Evolutionary conservation across 345 rosid species (phyloP).

Genomic region (Sisymbrium altissimum): DNA sequence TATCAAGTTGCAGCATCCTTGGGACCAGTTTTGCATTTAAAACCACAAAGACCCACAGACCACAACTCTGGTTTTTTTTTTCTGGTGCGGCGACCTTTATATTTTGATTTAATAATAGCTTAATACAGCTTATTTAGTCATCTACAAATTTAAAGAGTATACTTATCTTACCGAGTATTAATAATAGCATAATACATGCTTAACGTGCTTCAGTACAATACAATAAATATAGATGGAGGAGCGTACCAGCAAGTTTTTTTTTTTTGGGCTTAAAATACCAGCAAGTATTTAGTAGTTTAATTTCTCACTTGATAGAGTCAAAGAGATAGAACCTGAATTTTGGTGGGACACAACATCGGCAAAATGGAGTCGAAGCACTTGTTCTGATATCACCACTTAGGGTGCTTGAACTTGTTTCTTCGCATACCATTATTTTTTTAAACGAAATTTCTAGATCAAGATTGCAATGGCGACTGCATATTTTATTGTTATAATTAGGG

Average conservation of each 20-base stretch:
- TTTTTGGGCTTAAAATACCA: too few species aligned
- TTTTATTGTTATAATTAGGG: too few species aligned
- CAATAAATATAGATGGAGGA: not conserved
- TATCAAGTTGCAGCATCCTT: constrained; percentile 5
- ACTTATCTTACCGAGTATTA: not conserved
- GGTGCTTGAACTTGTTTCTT: not conserved
- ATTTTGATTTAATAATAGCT: not conserved
- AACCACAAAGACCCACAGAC: not conserved
- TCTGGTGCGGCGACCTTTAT: not conserved
- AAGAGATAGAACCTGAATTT: not conserved
- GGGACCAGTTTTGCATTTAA: constrained; percentile 24
- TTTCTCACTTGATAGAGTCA: not conserved
- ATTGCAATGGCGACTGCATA: not conserved
- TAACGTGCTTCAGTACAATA: not conserved
- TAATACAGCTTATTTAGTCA: constrained; percentile 9
- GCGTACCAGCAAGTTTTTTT: too few species aligned
- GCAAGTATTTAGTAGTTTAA: not conserved
- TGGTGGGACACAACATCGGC: not conserved
- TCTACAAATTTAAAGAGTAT: not conserved
- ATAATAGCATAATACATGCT: not conserved
- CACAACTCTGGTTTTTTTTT: not conserved
- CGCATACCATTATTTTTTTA: not conserved
- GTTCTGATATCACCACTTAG: too few species aligned
- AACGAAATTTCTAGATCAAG: not conserved
- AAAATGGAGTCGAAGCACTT: not conserved